Evolutionary conservation across 1,284 basidiomycete species (phyloP), one percentile per base, ranked within the genome.

Genomic region (Athelia sp.): DNA sequence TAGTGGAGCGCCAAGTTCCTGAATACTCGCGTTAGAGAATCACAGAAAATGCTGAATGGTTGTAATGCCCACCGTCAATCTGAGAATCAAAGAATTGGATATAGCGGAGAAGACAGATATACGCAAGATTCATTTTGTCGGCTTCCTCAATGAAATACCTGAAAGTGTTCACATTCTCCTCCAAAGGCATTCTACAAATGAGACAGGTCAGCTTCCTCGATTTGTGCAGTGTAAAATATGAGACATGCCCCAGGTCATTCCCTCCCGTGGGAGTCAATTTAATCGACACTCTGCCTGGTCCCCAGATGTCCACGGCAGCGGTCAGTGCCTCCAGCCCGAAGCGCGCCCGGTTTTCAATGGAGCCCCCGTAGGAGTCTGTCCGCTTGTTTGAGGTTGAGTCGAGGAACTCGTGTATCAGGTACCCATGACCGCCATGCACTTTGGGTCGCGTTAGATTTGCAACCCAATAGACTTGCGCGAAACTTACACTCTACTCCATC

Each of bases 341-440:
- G 17, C 69, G 61, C 1, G 60, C 51, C 42, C 75, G 65, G 58
- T 74, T 74, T 57, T 71, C 69, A 45, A 72, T 42, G 4, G 63
- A 65, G 3, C 74, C 74, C 10, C 75, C 74, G 58, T 72, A 78
- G n/a, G 63, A 54, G 59, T 78, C 76, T 4, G 69, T 72, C 35
- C 75, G 70, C 47, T 69, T 61, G 64, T 76, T 76, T 43, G 62
- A 45, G 14, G 21, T 49, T 29, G 40, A 46, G 42, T 59, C 57
- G 17, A 58, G 31, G 47, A 58, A 59, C 29, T 59, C 56, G 44
- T 56, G 53, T 15, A 50, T 48, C 13, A 55, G 52, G 43, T 51
- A 52, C 44, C 58, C 56, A 32, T 54, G 52, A 24, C 51, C 53
- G 15, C 45, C 53, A 43, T 59, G 58, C 4, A 58, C 56, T 50